Conservation (phyloP, 768 basidiomycete species). For the Trametes gibbosa region DNA sequence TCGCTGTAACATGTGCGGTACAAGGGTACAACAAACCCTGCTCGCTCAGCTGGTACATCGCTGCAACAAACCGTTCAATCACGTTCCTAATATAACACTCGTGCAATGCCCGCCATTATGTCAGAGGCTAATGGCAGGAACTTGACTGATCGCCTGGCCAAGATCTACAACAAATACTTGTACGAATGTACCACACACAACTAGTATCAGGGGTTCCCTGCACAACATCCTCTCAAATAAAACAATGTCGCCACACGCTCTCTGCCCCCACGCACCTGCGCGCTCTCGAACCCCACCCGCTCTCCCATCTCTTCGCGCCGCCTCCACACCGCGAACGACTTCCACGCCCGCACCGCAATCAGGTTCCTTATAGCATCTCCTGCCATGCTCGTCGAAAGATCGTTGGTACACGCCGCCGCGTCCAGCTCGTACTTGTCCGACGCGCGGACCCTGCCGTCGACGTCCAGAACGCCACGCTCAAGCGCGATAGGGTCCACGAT, state of each 20-base stretch:
- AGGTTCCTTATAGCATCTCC: background rate
- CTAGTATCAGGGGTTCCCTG: background rate
- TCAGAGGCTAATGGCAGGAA: no score
- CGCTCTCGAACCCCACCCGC: constrained; percentile 8
- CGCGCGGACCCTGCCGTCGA: constrained; percentile 48
- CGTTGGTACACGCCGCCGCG: constrained; percentile 22
- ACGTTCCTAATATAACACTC: no score
- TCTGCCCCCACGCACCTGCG: constrained; percentile 38
- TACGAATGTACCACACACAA: background rate
- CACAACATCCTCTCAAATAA: constrained; percentile 37
- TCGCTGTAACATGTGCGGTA: no score
- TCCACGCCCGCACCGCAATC: constrained; percentile 47
- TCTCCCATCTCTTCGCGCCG: constrained; percentile 36
- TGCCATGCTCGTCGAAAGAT: background rate
- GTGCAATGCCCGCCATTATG: no score
- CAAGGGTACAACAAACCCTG: no score
- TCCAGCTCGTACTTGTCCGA: constrained; percentile 25
- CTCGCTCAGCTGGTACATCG: no score
- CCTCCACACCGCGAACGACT: constrained; percentile 53
- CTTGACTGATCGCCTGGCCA: background rate
- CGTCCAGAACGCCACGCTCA: constrained; percentile 50
- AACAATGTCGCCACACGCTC: constrained; percentile 49
- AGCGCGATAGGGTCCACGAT: constrained; percentile 40
- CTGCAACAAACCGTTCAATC: no score
- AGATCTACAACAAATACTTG: background rate